Percentiles rank a stretch among this genome's conserved stretches.
Evolutionary conservation across 1,284 basidiomycete species (phyloP).

Genomic region (Butyriboletus appendiculatus): DNA sequence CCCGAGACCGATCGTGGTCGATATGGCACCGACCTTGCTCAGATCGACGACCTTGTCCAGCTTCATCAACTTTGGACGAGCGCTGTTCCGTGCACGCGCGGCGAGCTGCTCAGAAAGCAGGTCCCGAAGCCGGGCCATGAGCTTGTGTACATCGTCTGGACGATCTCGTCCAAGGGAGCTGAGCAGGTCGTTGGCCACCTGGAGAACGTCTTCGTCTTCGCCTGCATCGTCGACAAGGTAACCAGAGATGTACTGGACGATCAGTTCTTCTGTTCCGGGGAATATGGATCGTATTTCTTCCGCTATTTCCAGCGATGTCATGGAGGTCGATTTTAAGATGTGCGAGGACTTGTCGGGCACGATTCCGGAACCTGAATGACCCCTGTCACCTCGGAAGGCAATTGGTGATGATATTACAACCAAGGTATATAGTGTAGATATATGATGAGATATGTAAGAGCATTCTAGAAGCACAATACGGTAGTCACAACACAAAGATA

Average conservation of each 20-base stretch:
- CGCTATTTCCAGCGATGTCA: slow-evolving; percentile 30
- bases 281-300: slow-evolving; percentile 79
- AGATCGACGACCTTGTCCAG: slow-evolving; percentile 96
- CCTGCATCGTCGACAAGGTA: slow-evolving; percentile 93
- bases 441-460: slow-evolving; percentile 10
- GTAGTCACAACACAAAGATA: slow-evolving; percentile 25
- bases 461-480: slow-evolving; percentile 32
- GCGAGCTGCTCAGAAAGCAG: slow-evolving; percentile 66
- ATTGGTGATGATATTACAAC: slow-evolving; percentile 21
- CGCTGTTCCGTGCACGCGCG: slow-evolving; percentile 56
- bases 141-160: slow-evolving; percentile 56
- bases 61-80: slow-evolving; percentile 65
- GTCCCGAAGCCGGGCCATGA: slow-evolving; percentile 68
- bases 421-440: slow-evolving; percentile 27
- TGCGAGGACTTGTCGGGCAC: too few relatives aligned
- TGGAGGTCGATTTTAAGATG: slow-evolving; percentile 1
- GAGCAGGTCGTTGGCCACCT: slow-evolving; percentile 77
- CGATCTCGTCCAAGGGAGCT: slow-evolving; percentile 64
- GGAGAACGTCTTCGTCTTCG: slow-evolving; percentile 87
- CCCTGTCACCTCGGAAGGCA: too few relatives aligned
- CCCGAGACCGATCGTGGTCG: slow-evolving; percentile 79
- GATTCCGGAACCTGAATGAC: neutral
- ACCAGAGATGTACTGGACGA: slow-evolving; percentile 91
- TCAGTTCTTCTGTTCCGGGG: slow-evolving; percentile 90
- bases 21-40: slow-evolving; percentile 82